phyloP scores from a whole-genome alignment of 768 basidiomycete genomes.

The Rhizopogon roseolus region DNA sequence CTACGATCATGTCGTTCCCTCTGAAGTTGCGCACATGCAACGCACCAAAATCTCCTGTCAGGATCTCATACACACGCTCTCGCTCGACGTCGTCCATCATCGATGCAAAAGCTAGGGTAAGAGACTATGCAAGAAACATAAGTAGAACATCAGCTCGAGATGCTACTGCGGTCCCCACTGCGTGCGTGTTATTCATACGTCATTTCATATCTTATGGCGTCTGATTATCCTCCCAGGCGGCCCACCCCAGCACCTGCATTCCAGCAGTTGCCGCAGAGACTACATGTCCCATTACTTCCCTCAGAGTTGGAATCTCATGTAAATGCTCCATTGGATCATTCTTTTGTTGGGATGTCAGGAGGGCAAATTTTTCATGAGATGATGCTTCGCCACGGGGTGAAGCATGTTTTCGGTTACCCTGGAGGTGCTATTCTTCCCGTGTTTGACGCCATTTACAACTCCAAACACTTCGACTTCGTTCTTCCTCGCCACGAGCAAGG shows the following conservation, averaged over 20 bases:
- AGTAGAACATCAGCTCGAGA: conserved; percentile 60
- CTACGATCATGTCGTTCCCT: conserved; percentile 37
- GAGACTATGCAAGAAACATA: conserved; percentile 72
- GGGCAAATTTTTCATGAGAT: conserved; percentile 99
- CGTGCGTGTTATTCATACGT: conserved; percentile 41
- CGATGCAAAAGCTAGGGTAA: conserved; percentile 78
- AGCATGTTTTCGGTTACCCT: conserved; percentile 97
- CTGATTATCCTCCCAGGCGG: conserved; percentile 38
- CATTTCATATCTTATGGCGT: conserved; percentile 1
- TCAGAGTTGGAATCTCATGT: conserved; percentile 32
- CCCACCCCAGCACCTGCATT: conserved; percentile 57
- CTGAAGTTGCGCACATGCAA: conserved; percentile 38
- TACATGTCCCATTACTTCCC: conserved; percentile 30
- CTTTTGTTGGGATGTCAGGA: conserved; percentile 91
- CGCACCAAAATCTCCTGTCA: conserved; percentile 31
- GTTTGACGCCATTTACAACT: conserved; percentile 99
- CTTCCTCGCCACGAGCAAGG: conserved; percentile 97
- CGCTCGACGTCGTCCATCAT: conserved; percentile 58
- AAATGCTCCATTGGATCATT: conserved; percentile 60
- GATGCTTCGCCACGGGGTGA: conserved; percentile 96
- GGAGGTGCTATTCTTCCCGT: conserved; percentile 98
- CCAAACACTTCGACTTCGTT: conserved; percentile 90
- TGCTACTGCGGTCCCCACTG: conserved; percentile 56
- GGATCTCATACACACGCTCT: conserved; percentile 37
- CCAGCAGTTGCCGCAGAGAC: conserved; percentile 42